Evolutionary conservation across 441 rosid genomes (phyloP).

Genomic region (Erodium chrysanthum): DNA sequence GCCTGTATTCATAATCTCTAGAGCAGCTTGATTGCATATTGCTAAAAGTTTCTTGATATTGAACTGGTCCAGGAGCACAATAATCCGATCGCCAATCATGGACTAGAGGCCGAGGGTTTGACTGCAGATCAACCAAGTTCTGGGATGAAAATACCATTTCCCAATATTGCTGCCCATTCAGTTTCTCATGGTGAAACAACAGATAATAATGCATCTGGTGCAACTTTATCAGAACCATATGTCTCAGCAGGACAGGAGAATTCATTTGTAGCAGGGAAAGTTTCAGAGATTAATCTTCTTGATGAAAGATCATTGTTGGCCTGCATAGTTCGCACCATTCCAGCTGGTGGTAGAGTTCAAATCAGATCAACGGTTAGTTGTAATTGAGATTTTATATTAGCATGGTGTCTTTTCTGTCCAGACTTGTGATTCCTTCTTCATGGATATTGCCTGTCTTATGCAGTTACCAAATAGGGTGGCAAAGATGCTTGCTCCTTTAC

Average conservation of each 20-base stretch:
- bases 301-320: slow-evolving; percentile 85
- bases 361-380: slow-evolving; percentile 73
- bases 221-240: slow-evolving; percentile 34
- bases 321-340: slow-evolving; percentile 90
- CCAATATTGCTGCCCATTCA: slow-evolving; percentile 30
- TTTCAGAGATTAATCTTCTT: slow-evolving; percentile 46
- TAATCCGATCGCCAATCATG: slow-evolving; percentile 27
- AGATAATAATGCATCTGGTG: slow-evolving; percentile 24
- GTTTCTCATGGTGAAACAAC: slow-evolving; percentile 25
- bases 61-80: slow-evolving; percentile 39
- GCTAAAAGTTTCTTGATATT: background rate
- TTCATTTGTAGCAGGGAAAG: slow-evolving; percentile 23
- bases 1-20: background rate
- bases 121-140: slow-evolving; percentile 33
- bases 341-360: slow-evolving; percentile 81
- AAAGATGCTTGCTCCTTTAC: slow-evolving; percentile 92
- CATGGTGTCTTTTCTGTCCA: background rate
- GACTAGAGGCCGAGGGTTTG: slow-evolving; percentile 19
- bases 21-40: background rate
- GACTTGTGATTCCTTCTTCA: background rate
- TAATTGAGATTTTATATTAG: background rate
- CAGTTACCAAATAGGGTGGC: slow-evolving; percentile 92
- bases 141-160: slow-evolving; percentile 27
- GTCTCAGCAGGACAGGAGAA: slow-evolving; percentile 31
- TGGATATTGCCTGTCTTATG: slow-evolving; percentile 9